A percentile compares a stretch with the other conserved stretches of the same genome.
Conservation (phyloP, 2,329 filamentous ascomycete genomes). For the Clarireedia sp. region DNA sequence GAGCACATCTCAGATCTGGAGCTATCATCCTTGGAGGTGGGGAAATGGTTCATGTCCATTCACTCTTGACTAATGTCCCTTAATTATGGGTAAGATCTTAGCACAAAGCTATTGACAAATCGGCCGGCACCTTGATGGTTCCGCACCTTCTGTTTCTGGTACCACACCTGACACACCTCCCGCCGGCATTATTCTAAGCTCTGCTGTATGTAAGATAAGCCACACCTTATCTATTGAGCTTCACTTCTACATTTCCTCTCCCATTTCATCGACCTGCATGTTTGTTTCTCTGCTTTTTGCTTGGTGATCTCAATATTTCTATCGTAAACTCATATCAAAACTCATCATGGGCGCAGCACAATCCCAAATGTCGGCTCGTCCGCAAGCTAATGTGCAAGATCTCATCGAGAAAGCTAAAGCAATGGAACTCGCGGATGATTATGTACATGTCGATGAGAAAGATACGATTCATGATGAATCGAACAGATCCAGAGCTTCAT, state of each 20-base stretch:
- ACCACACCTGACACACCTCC: not conserved
- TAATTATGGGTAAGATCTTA: too few species aligned
- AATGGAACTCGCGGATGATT: conserved; percentile 31
- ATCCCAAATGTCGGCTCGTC: not conserved
- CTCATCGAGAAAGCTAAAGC: not conserved
- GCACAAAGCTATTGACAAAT: too few species aligned
- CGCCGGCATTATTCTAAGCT: not conserved
- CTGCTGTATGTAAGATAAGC: not conserved
- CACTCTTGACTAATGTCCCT: too few species aligned
- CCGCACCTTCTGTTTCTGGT: not conserved
- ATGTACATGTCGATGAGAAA: conserved; percentile 39
- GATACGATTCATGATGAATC: not conserved
- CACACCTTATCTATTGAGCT: too few species aligned
- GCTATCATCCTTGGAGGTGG: not conserved
- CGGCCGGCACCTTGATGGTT: not conserved
- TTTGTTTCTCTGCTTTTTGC: not conserved
- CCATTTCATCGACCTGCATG: not conserved
- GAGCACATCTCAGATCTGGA: too few species aligned
- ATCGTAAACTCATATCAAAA: too few species aligned
- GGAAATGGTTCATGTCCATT: not conserved
- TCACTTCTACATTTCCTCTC: too few species aligned
- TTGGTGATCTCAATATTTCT: not conserved
- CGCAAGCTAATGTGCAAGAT: not conserved
- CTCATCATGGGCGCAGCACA: not conserved
- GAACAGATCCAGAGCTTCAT: conserved; percentile 29